Evolutionary conservation across 78 protist species (phyloP), one percentile per base, ranked within the genome.

Genomic region (Planoprotostelium fungivorum): DNA sequence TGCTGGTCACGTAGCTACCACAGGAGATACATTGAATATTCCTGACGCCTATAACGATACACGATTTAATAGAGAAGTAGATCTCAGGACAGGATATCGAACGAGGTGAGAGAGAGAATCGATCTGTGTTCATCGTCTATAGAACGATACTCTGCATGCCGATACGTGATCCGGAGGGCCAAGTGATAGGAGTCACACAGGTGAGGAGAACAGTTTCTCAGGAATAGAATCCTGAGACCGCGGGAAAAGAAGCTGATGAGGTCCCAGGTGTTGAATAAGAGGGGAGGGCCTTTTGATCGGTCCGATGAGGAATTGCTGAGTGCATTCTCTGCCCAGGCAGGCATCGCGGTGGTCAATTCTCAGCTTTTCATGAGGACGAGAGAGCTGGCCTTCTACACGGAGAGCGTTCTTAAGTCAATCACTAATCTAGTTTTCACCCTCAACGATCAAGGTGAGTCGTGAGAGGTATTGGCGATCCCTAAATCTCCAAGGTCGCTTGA

Each of bases 1-100:
- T 38, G 95, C 89, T 1, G 93, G 90, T 0, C 38, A 28, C 36
- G 95, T 87, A 0, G 92, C 90, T 10, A 0, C 89, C 25, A 84
- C 90, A n/a, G 91, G 93, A 1, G n/a, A 86, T 38, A 0, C 36
- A 28, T 36, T 87, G 39, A 85, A 51, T 90, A 51, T 88, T 83
- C 36, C 34, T 29, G 85, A 93, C 36, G 93, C 95, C 9, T 88
- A 90, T 36, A 35, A 38, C 1, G 93, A 89, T 87, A n/a, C 1
- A 10, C 38, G 92, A 28, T 90, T 90, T 88, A 90, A 89, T 87
- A 9, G n/a, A 1, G 36, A 51, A 29, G 29, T 87, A 38, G 94
- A 89, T 86, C 0, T 28, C 83, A 28, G 28, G 35, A 84, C 91
- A 29, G 91, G 89, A 35, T 10, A 5, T 35, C 0, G 5, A 0